These are phyloP conservation scores for Phytophthora constricta DNA, from an alignment of 352 stramenopile species.

Conservation along the genomic window DNA sequence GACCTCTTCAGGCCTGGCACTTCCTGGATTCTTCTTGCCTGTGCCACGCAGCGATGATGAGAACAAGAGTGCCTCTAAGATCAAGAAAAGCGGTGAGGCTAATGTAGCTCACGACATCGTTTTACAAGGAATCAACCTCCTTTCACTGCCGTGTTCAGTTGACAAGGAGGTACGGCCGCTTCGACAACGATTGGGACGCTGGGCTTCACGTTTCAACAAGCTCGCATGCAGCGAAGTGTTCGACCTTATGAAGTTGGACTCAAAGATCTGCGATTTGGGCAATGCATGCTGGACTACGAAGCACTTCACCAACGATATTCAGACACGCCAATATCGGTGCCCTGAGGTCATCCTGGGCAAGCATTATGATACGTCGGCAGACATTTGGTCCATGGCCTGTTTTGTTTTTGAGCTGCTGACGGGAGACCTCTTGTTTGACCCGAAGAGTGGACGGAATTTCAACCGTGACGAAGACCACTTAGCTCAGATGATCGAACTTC, in stretches of 20 bases:
- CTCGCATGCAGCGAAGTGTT: constrained; percentile 53
- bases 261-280: constrained; percentile 98
- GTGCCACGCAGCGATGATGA: constrained; percentile 28
- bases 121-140: constrained; percentile 58
- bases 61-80: constrained; percentile 17
- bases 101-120: constrained; percentile 28
- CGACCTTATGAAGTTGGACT: constrained; percentile 66
- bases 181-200: constrained; percentile 43
- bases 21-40: constrained; percentile 74
- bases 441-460: constrained; percentile 89
- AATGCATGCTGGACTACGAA: constrained; percentile 99
- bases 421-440: constrained; percentile 99
- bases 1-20: constrained; percentile 39
- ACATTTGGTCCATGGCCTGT: constrained; percentile 99
- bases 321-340: constrained; percentile 99
- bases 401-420: constrained; percentile 99
- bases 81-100: constrained; percentile 2
- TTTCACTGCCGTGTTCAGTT: constrained; percentile 20
- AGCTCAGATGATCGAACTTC: constrained; percentile 98
- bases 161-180: constrained; percentile 38
- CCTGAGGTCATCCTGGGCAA: constrained; percentile 98
- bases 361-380: constrained; percentile 98
- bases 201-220: constrained; percentile 46
- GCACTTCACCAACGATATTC: constrained; percentile 99
- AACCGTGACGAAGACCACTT: constrained; percentile 97